Conservation (phyloP, 768 basidiomycete species). For the Tulasnella calospora region DNA sequence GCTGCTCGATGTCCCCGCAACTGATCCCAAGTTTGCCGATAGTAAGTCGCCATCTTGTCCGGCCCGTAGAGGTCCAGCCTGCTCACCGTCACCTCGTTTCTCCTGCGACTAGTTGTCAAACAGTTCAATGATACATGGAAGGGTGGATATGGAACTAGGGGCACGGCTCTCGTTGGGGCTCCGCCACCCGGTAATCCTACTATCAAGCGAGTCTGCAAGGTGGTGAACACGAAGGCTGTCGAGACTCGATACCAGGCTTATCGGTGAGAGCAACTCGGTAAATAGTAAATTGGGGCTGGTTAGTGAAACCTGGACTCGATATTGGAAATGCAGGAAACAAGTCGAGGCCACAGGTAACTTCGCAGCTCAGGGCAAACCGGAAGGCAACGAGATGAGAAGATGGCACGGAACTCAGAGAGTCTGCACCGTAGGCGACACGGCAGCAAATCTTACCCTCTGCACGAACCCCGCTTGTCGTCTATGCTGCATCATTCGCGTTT, state of each 20-base stretch:
- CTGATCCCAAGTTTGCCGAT: constrained; percentile 17
- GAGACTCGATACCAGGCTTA: constrained; percentile 10
- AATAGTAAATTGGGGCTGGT: neutral
- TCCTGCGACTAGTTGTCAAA: neutral
- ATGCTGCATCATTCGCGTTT: constrained; percentile 14
- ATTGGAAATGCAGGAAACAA: neutral
- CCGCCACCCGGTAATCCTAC: neutral
- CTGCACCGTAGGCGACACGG: constrained; percentile 4
- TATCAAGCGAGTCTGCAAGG: constrained; percentile 1
- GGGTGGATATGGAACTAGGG: neutral
- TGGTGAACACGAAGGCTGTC: neutral
- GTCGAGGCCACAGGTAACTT: constrained; percentile 9
- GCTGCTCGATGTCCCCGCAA: constrained; percentile 4
- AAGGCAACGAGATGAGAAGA: constrained; percentile 12
- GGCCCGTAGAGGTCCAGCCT: neutral
- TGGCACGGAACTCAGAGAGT: constrained; percentile 15
- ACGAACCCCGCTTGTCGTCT: neutral
- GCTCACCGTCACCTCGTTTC: neutral
- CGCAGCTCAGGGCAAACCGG: constrained; percentile 12
- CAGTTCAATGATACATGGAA: constrained; percentile 8
- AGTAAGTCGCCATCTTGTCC: neutral
- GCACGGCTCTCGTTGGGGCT: neutral
- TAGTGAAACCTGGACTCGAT: neutral
- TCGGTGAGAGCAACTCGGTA: neutral
- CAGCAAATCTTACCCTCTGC: neutral